phyloP scores from a whole-genome alignment of 2,329 filamentous ascomycete species.

The Aspergillus ibericus region DNA sequence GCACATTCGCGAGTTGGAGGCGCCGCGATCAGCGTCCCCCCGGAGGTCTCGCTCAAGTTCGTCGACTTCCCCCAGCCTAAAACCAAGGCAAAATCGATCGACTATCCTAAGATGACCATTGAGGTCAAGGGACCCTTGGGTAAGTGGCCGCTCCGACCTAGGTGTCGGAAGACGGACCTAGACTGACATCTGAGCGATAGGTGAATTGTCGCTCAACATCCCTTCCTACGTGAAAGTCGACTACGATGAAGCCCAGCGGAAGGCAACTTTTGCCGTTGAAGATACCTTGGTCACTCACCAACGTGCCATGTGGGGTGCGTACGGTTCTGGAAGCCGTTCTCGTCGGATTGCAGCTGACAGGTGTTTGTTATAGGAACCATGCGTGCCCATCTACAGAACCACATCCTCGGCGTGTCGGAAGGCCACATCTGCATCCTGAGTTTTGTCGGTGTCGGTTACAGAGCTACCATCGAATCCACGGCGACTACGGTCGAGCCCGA shows the following conservation, averaged over 20 bases:
- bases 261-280: constrained; percentile 68
- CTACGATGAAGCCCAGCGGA: constrained; percentile 63
- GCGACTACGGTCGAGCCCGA: constrained; percentile 65
- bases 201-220: constrained; percentile 74
- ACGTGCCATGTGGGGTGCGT: constrained; percentile 92
- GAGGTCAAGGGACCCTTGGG: constrained; percentile 80
- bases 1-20: constrained; percentile 80
- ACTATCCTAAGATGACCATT: constrained; percentile 63
- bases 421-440: constrained; percentile 91
- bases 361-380: constrained; percentile 66
- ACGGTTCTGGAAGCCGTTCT: constrained; percentile 2
- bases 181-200: constrained; percentile 41
- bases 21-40: constrained; percentile 76
- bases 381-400: constrained; percentile 84
- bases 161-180: constrained; percentile 6
- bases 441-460: constrained; percentile 92
- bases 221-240: constrained; percentile 74
- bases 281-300: constrained; percentile 71
- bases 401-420: constrained; percentile 92
- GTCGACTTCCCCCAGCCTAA: constrained; percentile 64
- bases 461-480: constrained; percentile 78
- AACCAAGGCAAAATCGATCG: constrained; percentile 60
- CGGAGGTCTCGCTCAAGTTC: constrained; percentile 72
- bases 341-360: constrained; percentile 19
- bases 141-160: constrained; percentile 31